Conservation (phyloP, 2,329 filamentous ascomycete species). For the Zasmidium citrigriseum region DNA sequence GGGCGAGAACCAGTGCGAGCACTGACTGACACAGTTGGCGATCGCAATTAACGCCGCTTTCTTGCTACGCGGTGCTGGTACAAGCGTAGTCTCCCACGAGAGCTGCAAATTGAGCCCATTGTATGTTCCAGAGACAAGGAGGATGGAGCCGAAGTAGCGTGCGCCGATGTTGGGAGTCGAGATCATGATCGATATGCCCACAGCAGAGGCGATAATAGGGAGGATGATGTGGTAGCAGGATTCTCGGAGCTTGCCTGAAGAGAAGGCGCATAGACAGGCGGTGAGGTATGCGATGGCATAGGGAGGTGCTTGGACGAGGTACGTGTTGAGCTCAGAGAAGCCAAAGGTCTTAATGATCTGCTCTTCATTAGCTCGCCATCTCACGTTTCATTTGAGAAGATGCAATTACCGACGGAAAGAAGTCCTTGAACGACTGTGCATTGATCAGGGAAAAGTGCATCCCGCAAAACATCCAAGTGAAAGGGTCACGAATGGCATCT, state of each 20-base stretch:
- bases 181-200: conserved; percentile 32
- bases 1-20: conserved; percentile 46
- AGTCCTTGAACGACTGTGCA: conserved; percentile 37
- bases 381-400: too few species aligned
- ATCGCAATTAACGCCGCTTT: conserved; percentile 46
- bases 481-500: conserved; percentile 38
- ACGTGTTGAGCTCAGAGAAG: conserved; percentile 31
- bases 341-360: conserved; percentile 9
- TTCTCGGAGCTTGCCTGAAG: conserved; percentile 33
- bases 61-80: conserved; percentile 44
- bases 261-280: conserved; percentile 30
- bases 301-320: conserved; percentile 45
- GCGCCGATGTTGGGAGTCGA: conserved; percentile 33
- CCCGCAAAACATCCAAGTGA: conserved; percentile 43
- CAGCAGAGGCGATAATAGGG: conserved; percentile 27
- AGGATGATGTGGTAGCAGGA: conserved; percentile 33
- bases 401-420: conserved; percentile 36
- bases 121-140: conserved; percentile 41
- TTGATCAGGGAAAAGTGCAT: conserved; percentile 43
- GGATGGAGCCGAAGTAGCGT: conserved; percentile 33
- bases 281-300: conserved; percentile 36
- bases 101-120: conserved; percentile 44
- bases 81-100: conserved; percentile 46
- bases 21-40: conserved; percentile 44
- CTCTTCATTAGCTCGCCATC: too few species aligned